phyloP scores from a whole-genome alignment of 129 eudicot genomes.

The Flaveria sonorensis region DNA sequence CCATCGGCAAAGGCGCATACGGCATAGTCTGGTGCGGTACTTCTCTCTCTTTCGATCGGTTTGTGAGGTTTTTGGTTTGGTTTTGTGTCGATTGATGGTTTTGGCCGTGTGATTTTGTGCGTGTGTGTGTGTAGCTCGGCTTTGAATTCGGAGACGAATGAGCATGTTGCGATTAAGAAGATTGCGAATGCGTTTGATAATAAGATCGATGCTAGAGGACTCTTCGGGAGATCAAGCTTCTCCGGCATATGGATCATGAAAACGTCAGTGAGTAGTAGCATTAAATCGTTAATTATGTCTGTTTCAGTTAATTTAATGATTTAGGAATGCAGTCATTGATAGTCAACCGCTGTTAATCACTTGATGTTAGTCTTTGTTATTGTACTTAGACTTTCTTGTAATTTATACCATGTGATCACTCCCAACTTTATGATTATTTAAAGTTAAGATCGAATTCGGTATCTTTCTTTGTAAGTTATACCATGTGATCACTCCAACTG shows the following conservation, averaged over 20 bases:
- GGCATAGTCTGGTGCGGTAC: conserved; percentile 74
- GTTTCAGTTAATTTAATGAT: background rate
- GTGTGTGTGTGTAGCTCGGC: conserved; percentile 51
- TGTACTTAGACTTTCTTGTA: background rate
- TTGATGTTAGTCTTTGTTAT: conserved; percentile 1
- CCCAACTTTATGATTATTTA: conserved; percentile 12
- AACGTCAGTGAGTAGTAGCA: conserved; percentile 64
- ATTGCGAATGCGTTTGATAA: conserved; percentile 83
- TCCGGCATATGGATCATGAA: conserved; percentile 89
- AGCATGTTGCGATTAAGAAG: conserved; percentile 88
- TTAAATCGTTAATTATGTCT: background rate
- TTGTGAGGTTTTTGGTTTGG: background rate
- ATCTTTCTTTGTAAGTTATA: background rate
- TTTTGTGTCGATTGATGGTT: too few relatives aligned
- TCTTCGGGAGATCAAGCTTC: conserved; percentile 85
- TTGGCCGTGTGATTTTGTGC: background rate
- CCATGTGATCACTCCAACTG: background rate
- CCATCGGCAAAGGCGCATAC: conserved; percentile 88
- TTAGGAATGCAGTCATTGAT: conserved; percentile 17
- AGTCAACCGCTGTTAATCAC: background rate
- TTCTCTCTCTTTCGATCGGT: conserved; percentile 1
- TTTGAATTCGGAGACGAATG: conserved; percentile 86
- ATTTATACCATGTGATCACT: background rate
- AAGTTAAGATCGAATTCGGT: background rate
- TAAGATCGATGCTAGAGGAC: conserved; percentile 82